Percentiles rank a stretch among this genome's conserved stretches.
These are phyloP conservation scores for Citeromyces matritensis DNA, from an alignment of 805 yeast species.

Conservation along the genomic window DNA sequence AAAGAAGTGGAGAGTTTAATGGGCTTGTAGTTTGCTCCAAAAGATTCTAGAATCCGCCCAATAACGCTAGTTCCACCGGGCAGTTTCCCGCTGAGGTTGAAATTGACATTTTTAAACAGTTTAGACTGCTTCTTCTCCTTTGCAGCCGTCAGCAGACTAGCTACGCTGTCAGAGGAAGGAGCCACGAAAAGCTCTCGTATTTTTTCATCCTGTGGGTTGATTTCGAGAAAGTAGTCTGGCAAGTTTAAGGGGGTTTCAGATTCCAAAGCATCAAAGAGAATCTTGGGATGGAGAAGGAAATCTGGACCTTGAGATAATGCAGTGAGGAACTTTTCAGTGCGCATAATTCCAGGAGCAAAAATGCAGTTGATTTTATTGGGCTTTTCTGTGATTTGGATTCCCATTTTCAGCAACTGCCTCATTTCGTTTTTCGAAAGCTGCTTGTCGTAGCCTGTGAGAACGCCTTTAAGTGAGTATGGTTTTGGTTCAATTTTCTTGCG, in stretches of 20 bases:
- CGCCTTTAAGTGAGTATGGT: conserved; percentile 26
- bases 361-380: conserved; percentile 28
- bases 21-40: conserved; percentile 25
- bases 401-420: conserved; percentile 28
- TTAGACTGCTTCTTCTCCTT: conserved; percentile 6
- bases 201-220: conserved; percentile 18
- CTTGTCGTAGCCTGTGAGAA: conserved; percentile 53
- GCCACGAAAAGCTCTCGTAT: conserved; percentile 17
- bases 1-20: background rate
- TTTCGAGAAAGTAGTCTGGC: conserved; percentile 11
- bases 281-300: conserved; percentile 40
- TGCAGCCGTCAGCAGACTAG: conserved; percentile 6
- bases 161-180: conserved; percentile 7
- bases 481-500: conserved; percentile 7
- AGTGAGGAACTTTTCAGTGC: conserved; percentile 79
- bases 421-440: conserved; percentile 27
- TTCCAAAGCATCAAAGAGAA: conserved; percentile 29
- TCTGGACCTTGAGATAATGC: conserved; percentile 43
- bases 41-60: conserved; percentile 39
- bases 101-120: conserved; percentile 29
- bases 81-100: conserved; percentile 41
- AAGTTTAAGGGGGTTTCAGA: conserved; percentile 10
- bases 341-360: conserved; percentile 66
- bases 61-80: conserved; percentile 48
- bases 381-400: conserved; percentile 31